A percentile compares a stretch with the other conserved stretches of the same genome.
phyloP scores from a whole-genome alignment of 169 alveolate genomes.

The Plasmodium falciparum region DNA sequence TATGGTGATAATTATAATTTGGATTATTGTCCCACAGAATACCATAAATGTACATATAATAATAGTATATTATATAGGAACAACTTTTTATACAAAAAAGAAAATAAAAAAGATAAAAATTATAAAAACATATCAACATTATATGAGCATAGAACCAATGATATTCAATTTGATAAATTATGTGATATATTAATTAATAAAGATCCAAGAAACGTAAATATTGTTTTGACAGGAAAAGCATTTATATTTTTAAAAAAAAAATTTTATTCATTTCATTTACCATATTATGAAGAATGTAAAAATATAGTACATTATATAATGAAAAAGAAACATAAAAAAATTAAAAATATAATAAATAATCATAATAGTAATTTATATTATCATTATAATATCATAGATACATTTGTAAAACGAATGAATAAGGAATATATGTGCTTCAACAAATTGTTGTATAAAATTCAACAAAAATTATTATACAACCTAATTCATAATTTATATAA shows the following conservation, averaged over 20 bases:
- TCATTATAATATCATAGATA: background rate
- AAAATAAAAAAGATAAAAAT: background rate
- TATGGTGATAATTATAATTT: background rate
- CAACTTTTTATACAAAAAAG: background rate
- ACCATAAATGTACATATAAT: background rate
- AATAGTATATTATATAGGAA: background rate
- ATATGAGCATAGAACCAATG: too few relatives aligned
- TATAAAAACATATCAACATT: background rate
- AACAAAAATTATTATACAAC: background rate
- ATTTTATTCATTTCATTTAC: background rate
- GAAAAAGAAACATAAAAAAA: background rate
- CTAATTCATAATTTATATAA: background rate
- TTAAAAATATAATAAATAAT: background rate
- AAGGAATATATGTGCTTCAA: background rate
- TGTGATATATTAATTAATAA: conserved; percentile 3
- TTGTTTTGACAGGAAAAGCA: background rate
- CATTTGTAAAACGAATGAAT: background rate
- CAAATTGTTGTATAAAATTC: background rate
- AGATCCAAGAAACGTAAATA: background rate
- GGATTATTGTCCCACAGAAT: background rate
- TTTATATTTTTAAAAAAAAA: conserved; percentile 9
- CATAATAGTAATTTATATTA: background rate
- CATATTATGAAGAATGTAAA: conserved; percentile 6
- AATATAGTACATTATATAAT: background rate
- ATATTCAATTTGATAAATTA: background rate